Evolutionary conservation across 306 rosid genomes (phyloP).

Genomic region (Medicago lupulina): DNA sequence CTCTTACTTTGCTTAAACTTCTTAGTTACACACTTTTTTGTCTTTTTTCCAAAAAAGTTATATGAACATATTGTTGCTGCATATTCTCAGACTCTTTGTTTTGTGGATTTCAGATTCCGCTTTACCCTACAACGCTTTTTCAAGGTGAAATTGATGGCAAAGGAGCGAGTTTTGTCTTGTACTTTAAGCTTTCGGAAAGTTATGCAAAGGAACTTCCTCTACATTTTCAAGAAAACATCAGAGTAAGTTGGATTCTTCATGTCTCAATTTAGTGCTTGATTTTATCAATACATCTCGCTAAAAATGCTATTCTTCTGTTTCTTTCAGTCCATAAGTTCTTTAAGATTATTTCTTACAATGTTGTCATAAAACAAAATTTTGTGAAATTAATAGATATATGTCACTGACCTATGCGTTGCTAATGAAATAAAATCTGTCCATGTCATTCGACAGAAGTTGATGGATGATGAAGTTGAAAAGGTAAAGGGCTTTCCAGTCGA

Average conservation of each 20-base stretch:
- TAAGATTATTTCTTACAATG: conserved; percentile 12
- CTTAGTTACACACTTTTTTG: background rate
- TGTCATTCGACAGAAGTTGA: conserved; percentile 62
- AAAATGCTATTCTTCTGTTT: conserved; percentile 10
- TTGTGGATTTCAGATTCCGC: conserved; percentile 71
- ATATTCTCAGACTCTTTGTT: conserved; percentile 32
- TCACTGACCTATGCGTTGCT: too few species aligned
- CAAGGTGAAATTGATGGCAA: conserved; percentile 97
- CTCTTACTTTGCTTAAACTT: conserved; percentile 20
- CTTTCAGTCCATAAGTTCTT: background rate
- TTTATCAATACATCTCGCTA: background rate
- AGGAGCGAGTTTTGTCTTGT: conserved; percentile 91
- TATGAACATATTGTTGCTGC: conserved; percentile 8
- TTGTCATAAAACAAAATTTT: background rate
- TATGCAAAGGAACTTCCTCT: conserved; percentile 82
- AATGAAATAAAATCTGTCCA: background rate
- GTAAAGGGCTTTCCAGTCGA: conserved; percentile 91
- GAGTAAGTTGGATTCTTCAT: conserved; percentile 65
- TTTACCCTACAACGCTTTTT: conserved; percentile 81
- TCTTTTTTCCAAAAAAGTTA: conserved; percentile 2
- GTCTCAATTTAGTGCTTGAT: conserved; percentile 23
- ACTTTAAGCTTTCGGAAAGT: conserved; percentile 86
- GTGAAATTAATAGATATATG: too few species aligned
- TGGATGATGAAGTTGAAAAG: conserved; percentile 93
- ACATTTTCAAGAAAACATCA: conserved; percentile 79